phyloP scores from a whole-genome alignment of 208 protist genomes.

The Leptomonas seymouri region DNA sequence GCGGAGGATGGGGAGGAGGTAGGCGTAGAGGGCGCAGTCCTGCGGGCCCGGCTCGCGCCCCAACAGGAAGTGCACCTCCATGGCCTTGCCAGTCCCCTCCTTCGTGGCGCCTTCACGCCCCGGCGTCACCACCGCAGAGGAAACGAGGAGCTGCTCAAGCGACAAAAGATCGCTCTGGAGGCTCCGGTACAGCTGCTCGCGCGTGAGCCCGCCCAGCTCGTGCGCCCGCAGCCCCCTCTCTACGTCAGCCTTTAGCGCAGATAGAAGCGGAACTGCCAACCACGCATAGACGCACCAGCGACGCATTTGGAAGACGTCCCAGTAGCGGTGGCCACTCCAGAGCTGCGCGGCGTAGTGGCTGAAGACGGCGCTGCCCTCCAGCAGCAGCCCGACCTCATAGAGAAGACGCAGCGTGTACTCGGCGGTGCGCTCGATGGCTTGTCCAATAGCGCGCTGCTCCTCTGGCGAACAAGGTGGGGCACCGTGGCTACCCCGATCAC shows the following conservation, averaged over 20 bases:
- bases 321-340: conserved; percentile 29
- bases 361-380: conserved; percentile 35
- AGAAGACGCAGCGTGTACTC: conserved; percentile 38
- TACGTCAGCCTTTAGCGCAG: conserved; percentile 18
- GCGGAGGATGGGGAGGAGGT: conserved; percentile 47
- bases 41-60: conserved; percentile 37
- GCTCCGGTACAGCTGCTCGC: conserved; percentile 38
- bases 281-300: conserved; percentile 26
- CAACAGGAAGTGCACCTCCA: conserved; percentile 37
- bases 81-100: not conserved
- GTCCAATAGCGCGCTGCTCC: conserved; percentile 39
- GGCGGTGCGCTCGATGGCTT: conserved; percentile 36
- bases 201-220: conserved; percentile 31
- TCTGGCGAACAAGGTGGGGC: conserved; percentile 4
- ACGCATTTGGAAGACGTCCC: conserved; percentile 22
- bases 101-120: not conserved
- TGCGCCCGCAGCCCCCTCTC: conserved; percentile 15
- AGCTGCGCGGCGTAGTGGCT: conserved; percentile 39
- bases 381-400: conserved; percentile 40
- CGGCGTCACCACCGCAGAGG: not conserved
- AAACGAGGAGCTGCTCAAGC: conserved; percentile 45
- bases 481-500: not conserved
- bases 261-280: conserved; percentile 24
- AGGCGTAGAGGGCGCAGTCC: conserved; percentile 63
- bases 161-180: conserved; percentile 43